These are phyloP conservation scores for Rhodotorula taiwanensis DNA, from an alignment of 768 basidiomycete genomes.

Conservation along the genomic window DNA sequence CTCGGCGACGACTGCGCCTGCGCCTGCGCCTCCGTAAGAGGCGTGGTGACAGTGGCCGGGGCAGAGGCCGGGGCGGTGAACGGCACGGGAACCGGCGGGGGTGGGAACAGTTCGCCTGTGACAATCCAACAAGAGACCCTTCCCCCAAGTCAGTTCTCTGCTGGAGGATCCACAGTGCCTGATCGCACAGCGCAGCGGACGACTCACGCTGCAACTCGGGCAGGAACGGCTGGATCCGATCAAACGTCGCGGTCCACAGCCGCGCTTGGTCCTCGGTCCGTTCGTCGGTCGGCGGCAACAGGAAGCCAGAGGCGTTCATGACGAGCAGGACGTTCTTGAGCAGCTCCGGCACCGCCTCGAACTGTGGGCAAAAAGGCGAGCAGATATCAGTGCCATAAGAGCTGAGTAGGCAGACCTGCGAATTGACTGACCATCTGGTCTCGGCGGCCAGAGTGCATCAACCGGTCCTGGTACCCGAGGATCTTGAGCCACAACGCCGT, in stretches of 20 bases:
- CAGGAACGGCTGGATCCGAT: constrained; percentile 80
- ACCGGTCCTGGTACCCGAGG: constrained; percentile 74
- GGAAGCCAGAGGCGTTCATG: constrained; percentile 80
- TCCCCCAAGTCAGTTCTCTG: not conserved
- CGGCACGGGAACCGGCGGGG: constrained; percentile 23
- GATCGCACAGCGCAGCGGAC: constrained; percentile 43
- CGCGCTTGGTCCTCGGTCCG: constrained; percentile 54
- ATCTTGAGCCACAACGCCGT: constrained; percentile 81
- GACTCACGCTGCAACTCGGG: constrained; percentile 78
- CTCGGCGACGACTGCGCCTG: too few relatives aligned
- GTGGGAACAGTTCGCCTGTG: constrained; percentile 28
- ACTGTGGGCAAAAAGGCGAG: constrained; percentile 50
- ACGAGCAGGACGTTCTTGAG: constrained; percentile 94
- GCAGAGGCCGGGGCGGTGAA: not conserved
- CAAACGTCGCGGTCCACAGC: constrained; percentile 77
- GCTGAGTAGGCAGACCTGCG: not conserved
- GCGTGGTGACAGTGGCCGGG: not conserved
- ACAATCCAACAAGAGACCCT: too few relatives aligned
- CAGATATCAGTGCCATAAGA: not conserved
- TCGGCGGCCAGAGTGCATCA: constrained; percentile 76
- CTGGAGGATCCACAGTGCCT: accelerated
- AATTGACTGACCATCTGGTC: constrained; percentile 69
- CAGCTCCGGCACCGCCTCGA: constrained; percentile 91
- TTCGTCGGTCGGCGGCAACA: constrained; percentile 56
- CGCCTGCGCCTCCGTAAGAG: too few relatives aligned